These are phyloP conservation scores for Mycena sp. DNA, from an alignment of 1,284 basidiomycete genomes.

Conservation along the genomic window DNA sequence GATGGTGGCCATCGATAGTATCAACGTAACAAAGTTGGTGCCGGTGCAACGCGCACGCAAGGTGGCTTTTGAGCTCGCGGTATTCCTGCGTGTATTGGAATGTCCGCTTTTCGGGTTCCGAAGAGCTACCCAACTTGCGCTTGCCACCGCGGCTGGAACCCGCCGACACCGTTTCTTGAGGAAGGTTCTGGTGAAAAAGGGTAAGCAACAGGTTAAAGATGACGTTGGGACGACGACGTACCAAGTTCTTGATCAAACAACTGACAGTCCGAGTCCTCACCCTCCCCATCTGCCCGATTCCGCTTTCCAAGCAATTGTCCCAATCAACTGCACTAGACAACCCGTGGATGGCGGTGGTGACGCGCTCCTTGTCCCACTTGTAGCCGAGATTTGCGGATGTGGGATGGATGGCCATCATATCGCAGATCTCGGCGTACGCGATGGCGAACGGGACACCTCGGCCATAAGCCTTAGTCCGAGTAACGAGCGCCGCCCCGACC, in stretches of 20 bases:
- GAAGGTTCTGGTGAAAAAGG: not conserved
- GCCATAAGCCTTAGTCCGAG: not conserved
- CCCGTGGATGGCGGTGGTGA: not conserved
- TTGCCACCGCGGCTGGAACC: not conserved
- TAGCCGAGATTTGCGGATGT: constrained; percentile 4
- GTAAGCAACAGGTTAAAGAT: not conserved
- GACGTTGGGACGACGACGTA: not conserved
- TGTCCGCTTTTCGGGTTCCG: not conserved
- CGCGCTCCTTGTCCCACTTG: constrained; percentile 23
- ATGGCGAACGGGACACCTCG: not conserved
- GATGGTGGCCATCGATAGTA: constrained; percentile 4
- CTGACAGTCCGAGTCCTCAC: constrained; percentile 3
- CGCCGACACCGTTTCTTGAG: not conserved
- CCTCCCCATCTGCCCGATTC: not conserved
- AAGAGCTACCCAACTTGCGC: not conserved
- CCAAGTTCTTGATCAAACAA: constrained; percentile 13
- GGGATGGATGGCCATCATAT: constrained; percentile 4
- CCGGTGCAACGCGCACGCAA: constrained; percentile 11
- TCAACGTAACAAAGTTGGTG: not conserved
- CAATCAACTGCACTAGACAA: constrained; percentile 11
- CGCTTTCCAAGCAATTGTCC: not conserved
- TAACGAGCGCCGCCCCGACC: not conserved
- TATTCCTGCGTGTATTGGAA: constrained; percentile 15
- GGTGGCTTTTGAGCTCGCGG: constrained; percentile 2
- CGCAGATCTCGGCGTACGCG: not conserved